Evolutionary conservation across 148 eudicot species (phyloP).

Genomic region (Suaeda aralocaspica): DNA sequence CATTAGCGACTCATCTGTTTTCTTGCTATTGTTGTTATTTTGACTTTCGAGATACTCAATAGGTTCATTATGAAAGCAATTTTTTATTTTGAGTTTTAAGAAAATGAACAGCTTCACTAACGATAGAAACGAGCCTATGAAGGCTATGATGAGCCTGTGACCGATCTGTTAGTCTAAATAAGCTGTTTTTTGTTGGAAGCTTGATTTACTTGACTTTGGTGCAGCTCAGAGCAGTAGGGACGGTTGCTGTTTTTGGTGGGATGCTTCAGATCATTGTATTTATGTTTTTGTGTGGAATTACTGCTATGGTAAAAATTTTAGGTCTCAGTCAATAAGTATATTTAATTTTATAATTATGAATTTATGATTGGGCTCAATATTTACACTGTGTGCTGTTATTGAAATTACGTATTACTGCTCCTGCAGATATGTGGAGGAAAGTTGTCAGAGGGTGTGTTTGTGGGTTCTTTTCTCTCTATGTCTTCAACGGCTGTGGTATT

Average conservation of each 20-base stretch:
- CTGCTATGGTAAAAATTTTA: conserved; percentile 59
- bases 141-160: background rate
- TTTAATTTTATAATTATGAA: conserved; percentile 5
- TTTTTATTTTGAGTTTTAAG: background rate
- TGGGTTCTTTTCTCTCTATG: conserved; percentile 97
- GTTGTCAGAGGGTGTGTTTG: conserved; percentile 96
- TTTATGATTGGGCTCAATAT: background rate
- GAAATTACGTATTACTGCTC: conserved; percentile 11
- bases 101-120: background rate
- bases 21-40: no score
- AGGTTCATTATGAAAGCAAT: background rate
- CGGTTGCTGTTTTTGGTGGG: conserved; percentile 97
- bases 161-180: background rate
- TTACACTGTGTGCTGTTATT: conserved; percentile 12
- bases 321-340: background rate
- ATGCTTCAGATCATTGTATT: conserved; percentile 79
- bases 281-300: conserved; percentile 77
- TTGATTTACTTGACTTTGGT: conserved; percentile 24
- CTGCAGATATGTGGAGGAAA: conserved; percentile 86
- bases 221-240: conserved; percentile 93
- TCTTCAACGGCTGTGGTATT: conserved; percentile 98
- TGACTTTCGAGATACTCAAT: no score
- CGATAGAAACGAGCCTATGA: background rate
- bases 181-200: background rate
- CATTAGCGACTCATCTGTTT: no score